Base-by-base conservation (phyloP, 805 yeast species). In the Torulaspora quercuum region DNA sequence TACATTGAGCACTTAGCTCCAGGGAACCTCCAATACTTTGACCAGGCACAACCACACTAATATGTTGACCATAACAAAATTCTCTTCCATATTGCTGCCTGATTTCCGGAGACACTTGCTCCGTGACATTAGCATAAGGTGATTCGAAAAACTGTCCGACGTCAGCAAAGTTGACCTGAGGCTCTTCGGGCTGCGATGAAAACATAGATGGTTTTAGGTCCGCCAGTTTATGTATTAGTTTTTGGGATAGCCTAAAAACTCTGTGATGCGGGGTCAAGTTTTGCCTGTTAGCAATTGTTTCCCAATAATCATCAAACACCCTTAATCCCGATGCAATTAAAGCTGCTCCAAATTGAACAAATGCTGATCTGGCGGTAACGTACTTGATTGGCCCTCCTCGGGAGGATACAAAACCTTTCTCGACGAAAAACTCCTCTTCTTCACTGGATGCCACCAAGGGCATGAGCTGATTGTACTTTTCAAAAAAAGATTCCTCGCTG, bases 301-400 rank as follows among this genome's bases (percentile, higher is more conserved):
- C 80, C 76, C 78, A 76, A 50, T 76, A 76, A 51, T 76, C 82
- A 52, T 76, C 81, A 3, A 53, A 42, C 3, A 75, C 62, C 39
- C 80, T 63, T 23, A 57, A 55, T 5, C 81, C 82, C n/a, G 57
- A 51, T 1, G 57, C 56, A 13, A 76, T 51, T 2, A 71, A 52
- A 14, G 73, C 57, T 1, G 80, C 73, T 22, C 81, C 81, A 53
- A 73, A 75, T 30, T 61, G 61, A 35, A 75, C 57, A 45, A 55
- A 76, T 29, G 72, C 63, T 1, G 72, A 64, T 29, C 68, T 63
- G 3, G 74, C 72, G 8, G 74, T 63, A 6, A 69, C 63, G 32
- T 31, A 52, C 24, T 38, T 45, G 8, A 35, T 13, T 23, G 52
- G 49, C 4, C 59, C 58, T 12, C 51, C 16, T n/a, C 47, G 38